Evolutionary conservation across 371 early-diverging fungal genomes (phyloP), one percentile per base, ranked within the genome.

Genomic region (Chytridium lagenaria): DNA sequence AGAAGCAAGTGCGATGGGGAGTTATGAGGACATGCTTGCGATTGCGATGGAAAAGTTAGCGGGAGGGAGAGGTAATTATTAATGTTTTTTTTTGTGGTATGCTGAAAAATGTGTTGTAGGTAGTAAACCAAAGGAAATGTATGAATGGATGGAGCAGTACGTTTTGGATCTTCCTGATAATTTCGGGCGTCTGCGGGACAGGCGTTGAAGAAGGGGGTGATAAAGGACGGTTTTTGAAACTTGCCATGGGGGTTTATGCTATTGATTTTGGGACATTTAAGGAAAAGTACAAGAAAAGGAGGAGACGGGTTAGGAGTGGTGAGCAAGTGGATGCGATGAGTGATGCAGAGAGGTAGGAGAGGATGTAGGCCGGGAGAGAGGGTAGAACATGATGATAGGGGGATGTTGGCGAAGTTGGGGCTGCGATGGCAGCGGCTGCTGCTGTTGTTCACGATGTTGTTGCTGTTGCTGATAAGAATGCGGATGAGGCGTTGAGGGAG

Each of bases 101-200:
- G 23, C 57, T 23, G 26, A 7, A 23, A 30, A 26, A 26, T 5
- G 30, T 10, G 57, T 26, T n/a, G n/a, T n/a, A n/a, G n/a, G n/a
- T n/a, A n/a, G n/a, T 26, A 55, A 55, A 30, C 57, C 57, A 10
- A 55, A 55, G 26, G 16, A 16, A 10, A 19, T 67, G n/a, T 67
- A 44, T 51, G 44, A 71, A 19, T 63, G 65, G 65, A 71, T 71
- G 71, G 38, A 40, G 39, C 22, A n/a, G 15, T 16, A 63, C 52
- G 33, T 65, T 23, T n/a, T 22, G 1, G 50, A 65, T 1, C 71
- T 71, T 31, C 71, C 71, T 15, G 40, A 16, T 19, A 36, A 15
- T 71, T 71, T 50, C 71, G 71, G 0, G 31, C 64, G 7, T 71
- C n/a, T n/a, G 71, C 71, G 33, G 19, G 65, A 22, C 71, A 71